Base-by-base conservation (phyloP, 345 rosid genomes). In the Iberis pinnata region DNA sequence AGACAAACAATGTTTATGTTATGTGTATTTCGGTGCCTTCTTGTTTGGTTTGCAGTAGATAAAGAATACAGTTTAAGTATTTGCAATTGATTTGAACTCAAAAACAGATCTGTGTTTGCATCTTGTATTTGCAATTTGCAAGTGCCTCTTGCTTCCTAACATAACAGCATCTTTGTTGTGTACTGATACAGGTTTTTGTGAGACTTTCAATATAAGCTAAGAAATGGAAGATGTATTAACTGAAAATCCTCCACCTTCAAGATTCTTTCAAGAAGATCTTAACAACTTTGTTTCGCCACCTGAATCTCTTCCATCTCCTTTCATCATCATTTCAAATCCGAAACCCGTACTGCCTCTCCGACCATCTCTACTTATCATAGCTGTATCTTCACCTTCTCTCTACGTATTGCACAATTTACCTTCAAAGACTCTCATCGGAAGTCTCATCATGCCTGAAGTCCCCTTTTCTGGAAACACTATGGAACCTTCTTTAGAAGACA, bases 241-340 rank as follows among this genome's bases (percentile, higher is more conserved):
- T 0, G 95, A 92, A 76, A 75, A 81, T 25, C 93, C 98, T 15
- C 96, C 93, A 31, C 97, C 98, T 50, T 85, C 98, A 33, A 81
- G 97, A 72, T 88, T 92, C 73, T 78, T 83, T 38, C 82, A 78
- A 78, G 98, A 92, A 64, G 98, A 92, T 64, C 95, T 92, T 32
- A 83, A 83, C 81, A 92, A 80, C 72, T 92, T 88, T 51, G 38
- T 79, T 9, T 54, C 65, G 12, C 80, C 79, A 20, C 68, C 71
- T 0, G 76, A 74, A 9, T 56, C 80, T 18, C 72, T 80, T 60
- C 86, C 97, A 1, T 70, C 75, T 41, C 98, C 98, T 13, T 81
- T 88, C 76, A 71, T 85, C 17, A 0, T 81, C 61, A 60, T 92
- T 46, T 64, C 93, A 25, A 72, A 73, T 42, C 84, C 76, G 18